These are phyloP conservation scores for Venturiaceae sp. DNA, from an alignment of 2,329 filamentous ascomycete species.

Conservation along the genomic window DNA sequence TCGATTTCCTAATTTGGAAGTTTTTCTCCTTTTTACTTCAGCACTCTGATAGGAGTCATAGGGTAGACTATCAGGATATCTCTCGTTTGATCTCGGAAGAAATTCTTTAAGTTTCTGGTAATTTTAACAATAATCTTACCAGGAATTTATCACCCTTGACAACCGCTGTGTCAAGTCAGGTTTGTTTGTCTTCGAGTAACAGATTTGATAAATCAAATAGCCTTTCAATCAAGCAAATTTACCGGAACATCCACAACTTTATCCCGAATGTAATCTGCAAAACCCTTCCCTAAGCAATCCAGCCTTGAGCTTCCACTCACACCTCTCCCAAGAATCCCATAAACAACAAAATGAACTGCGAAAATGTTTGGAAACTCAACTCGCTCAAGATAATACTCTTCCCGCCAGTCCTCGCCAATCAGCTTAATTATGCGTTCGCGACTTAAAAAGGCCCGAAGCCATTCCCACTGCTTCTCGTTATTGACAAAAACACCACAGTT, in stretches of 20 bases:
- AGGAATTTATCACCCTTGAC: neutral
- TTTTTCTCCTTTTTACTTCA: too few species aligned
- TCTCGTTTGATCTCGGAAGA: too few species aligned
- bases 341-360: constrained; percentile 26
- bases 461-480: constrained; percentile 21
- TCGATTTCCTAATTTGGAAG: too few species aligned
- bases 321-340: constrained; percentile 24
- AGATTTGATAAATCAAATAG: neutral
- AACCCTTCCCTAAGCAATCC: constrained; percentile 14
- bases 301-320: constrained; percentile 10
- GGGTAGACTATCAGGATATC: too few species aligned
- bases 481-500: constrained; percentile 27
- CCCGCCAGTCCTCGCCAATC: constrained; percentile 19
- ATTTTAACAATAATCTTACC: neutral
- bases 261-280: constrained; percentile 12
- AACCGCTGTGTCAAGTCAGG: too few species aligned
- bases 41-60: too few species aligned
- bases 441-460: constrained; percentile 21
- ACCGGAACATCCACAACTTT: constrained; percentile 12
- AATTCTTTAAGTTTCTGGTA: too few species aligned
- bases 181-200: too few species aligned
- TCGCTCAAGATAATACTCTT: constrained; percentile 15
- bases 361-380: constrained; percentile 21
- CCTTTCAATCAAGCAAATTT: neutral
- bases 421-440: constrained; percentile 16